Conservation (phyloP, 108 stramenopile genomes). For the Nitzschia palea region DNA sequence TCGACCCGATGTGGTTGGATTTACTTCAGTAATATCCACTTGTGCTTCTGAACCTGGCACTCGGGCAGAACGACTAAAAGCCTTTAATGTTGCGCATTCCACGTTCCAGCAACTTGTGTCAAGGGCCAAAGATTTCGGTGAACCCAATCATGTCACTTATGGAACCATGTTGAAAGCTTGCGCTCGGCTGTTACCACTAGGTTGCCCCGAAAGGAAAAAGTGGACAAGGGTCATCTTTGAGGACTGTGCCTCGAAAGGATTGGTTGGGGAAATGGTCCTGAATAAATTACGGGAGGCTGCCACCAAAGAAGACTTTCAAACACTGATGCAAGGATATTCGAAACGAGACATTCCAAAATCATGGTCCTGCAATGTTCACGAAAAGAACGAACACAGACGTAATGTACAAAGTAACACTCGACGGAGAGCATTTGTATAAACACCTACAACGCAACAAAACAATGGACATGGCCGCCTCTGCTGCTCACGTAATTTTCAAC, state of each 20-base stretch:
- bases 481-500: no score
- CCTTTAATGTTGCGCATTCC: constrained; percentile 63
- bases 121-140: constrained; percentile 21
- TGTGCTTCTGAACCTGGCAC: constrained; percentile 29
- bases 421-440: neutral
- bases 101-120: constrained; percentile 56
- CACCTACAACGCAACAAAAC: no score
- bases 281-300: constrained; percentile 51
- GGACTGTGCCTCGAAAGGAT: constrained; percentile 43
- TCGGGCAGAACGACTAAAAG: constrained; percentile 29
- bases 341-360: constrained; percentile 44
- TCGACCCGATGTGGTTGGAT: constrained; percentile 74
- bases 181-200: constrained; percentile 44
- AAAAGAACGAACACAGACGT: constrained; percentile 10
- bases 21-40: constrained; percentile 63
- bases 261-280: constrained; percentile 71
- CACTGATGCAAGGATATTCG: constrained; percentile 48
- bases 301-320: constrained; percentile 36
- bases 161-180: constrained; percentile 79
- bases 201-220: constrained; percentile 20
- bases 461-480: no score
- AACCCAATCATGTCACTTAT: constrained; percentile 81
- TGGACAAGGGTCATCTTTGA: constrained; percentile 51
- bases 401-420: neutral
- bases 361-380: constrained; percentile 60